These are phyloP conservation scores for Suillus weaverae DNA, from an alignment of 768 basidiomycete genomes.

Conservation along the genomic window DNA sequence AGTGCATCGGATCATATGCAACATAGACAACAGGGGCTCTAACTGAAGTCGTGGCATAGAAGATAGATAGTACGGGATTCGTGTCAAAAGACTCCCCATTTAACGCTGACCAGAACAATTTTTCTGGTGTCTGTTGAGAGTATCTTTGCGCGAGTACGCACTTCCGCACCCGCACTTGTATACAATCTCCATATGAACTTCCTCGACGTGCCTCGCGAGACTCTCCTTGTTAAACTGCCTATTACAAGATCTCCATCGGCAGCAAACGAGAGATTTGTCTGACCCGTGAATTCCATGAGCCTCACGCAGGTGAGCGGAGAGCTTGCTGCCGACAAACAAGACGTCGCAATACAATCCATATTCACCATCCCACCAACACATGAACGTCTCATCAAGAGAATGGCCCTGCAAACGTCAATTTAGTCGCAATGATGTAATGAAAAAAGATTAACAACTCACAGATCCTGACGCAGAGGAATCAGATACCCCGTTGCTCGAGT, in stretches of 20 bases:
- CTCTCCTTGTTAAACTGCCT: not conserved
- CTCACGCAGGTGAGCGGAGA: not conserved
- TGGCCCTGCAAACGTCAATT: not conserved
- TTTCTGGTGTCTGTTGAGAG: slow-evolving; percentile 19
- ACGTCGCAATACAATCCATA: not conserved
- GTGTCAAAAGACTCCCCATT: not conserved
- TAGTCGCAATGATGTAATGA: not conserved
- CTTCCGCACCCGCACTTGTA: slow-evolving; percentile 22
- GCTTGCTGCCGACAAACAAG: not conserved
- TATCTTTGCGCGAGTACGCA: slow-evolving; percentile 21
- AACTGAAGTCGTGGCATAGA: not conserved
- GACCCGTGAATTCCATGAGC: not conserved
- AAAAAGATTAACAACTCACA: not conserved
- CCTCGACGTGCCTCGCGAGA: slow-evolving; percentile 23
- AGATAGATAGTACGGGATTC: not conserved
- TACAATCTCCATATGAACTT: slow-evolving; percentile 19
- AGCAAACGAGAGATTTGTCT: not conserved
- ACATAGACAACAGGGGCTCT: not conserved
- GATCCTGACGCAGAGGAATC: not conserved
- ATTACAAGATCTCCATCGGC: not conserved
- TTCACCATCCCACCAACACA: not conserved
- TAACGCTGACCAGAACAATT: slow-evolving; percentile 4
- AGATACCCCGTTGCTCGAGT: not conserved
- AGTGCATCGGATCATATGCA: not conserved
- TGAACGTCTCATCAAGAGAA: fast-evolving